Conservation (phyloP, 306 rosid genomes). For the Glycine latifolia region DNA sequence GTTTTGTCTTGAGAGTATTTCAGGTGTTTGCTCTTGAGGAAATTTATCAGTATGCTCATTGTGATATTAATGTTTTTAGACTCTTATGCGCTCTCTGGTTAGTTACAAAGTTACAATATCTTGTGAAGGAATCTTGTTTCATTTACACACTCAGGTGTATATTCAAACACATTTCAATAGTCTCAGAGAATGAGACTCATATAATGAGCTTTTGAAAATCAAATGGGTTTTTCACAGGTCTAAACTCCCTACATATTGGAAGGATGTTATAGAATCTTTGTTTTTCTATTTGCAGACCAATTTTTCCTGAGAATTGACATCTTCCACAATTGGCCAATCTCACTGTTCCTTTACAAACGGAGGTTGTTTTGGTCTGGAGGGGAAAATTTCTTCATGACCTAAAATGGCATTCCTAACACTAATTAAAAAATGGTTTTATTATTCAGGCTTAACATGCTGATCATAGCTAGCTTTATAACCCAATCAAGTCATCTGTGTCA, state of each 20-base stretch:
- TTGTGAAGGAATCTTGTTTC: slow-evolving; percentile 18
- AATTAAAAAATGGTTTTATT: slow-evolving; percentile 4
- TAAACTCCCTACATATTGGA: slow-evolving; percentile 14
- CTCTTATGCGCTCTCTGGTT: slow-evolving; percentile 21
- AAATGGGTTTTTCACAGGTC: slow-evolving; percentile 22
- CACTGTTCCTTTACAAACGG: slow-evolving; percentile 16
- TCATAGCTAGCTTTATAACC: slow-evolving; percentile 23
- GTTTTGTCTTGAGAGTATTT: slow-evolving; percentile 16
- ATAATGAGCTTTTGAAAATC: slow-evolving; percentile 17
- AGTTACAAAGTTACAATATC: background rate
- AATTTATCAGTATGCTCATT: background rate
- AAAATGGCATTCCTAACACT: slow-evolving; percentile 17
- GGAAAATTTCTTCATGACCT: background rate
- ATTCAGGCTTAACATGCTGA: background rate
- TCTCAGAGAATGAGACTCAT: slow-evolving; percentile 24
- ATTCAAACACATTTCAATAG: background rate
- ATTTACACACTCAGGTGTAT: background rate
- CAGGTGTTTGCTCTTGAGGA: slow-evolving; percentile 17
- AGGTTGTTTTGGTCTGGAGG: background rate
- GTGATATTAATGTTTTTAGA: background rate
- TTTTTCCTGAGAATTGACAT: slow-evolving; percentile 29
- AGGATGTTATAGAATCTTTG: slow-evolving; percentile 22
- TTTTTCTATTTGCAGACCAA: background rate
- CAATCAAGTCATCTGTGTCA: background rate
- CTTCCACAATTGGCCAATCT: background rate